Base-by-base conservation (phyloP, 345 rosid genomes). In the Streptanthus diversifolius region DNA sequence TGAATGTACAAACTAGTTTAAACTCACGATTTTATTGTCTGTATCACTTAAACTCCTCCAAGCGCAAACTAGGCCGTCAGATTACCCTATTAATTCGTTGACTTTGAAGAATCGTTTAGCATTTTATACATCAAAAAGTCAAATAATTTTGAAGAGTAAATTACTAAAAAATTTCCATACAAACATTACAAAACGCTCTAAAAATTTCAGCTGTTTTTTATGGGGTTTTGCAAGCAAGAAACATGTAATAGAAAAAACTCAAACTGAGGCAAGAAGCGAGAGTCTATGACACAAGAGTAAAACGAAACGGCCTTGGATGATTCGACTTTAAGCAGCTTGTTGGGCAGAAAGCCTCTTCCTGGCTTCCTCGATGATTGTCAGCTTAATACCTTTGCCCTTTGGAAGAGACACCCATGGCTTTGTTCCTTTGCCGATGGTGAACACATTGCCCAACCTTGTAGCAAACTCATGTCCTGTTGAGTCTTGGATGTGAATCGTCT, bases 321-420 rank as follows among this genome's bases (percentile, higher is more conserved):
- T 18, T 43, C 15, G 13, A 14, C 6, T 56, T 76, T 53, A 78
- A 56, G 81, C 80, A 78, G 81, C 81, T 66, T 72, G 74, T 66
- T 86, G 90, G 8, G 90, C 82, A 14, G 90, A 84, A 39, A 80
- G 84, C 82, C 92, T 87, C 87, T 83, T 91, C 82, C 84, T 84
- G 2, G 97, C 95, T 77, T 91, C 97, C 66, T 91, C 97, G 30
- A 88, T 88, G 83, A 91, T 79, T 2, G 90, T 84, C 22, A 91
- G 74, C 84, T 91, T 88, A 47, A 91, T 90, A 77, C 96, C 96
- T 79, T 85, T 90, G 71, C 96, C 96, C 85, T 85, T 90, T 8
- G 96, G 96, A 71, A 91, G 91, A 29, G 95, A 88, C 36, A 88
- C 86, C 95, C 95, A 88, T 0, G 97, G 97, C 77, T 88, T 91